Base-by-base conservation (phyloP, 352 stramenopile genomes). In the Pythium phragmitis region DNA sequence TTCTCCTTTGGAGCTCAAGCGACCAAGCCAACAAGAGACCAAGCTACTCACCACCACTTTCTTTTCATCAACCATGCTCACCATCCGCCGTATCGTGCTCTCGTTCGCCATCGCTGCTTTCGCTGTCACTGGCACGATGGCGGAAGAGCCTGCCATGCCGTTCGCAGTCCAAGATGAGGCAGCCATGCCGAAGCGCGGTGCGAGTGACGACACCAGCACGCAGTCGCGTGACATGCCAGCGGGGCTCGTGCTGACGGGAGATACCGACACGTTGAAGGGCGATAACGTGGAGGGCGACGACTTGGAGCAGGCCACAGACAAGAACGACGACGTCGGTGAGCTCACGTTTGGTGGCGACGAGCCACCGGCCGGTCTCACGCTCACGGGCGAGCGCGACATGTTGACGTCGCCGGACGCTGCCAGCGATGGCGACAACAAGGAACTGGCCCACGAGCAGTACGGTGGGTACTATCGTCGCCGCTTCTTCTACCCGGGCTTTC, bases 401-500 rank as follows among this genome's bases (percentile, higher is more conserved):
- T 30, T 67, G 28, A 52, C 30, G 26, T 45, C 41, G 16, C 60
- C 60, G n/a, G 48, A 65, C 39, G 39, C 34, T 28, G 57, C 30
- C 37, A 58, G 14, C 14, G 30, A 59, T 13, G 30, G 48, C 17
- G 47, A 58, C 23, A 19, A 17, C 11, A 46, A 46, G 39, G 39
- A 46, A 46, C 26, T 30, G 26, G 39, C 34, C 34, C 34, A 39
- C 11, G 34, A 39, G 34, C 7, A 14, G 34, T 9, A 11, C 34
- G 34, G 34, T 39, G 26, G 26, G 4, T 6, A 11, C 34, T 39
- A 39, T 6, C 34, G 34, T 39, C 34, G 34, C 30, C 71, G 74
- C 52, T 82, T 78, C 57, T 64, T 48, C 21, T 79, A 71, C 65
- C 65, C 73, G 16, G 62, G 52, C 42, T 63, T 49, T 41, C 64